phyloP scores from a whole-genome alignment of 768 basidiomycete species.

The Phlebiopsis flavidoalba region DNA sequence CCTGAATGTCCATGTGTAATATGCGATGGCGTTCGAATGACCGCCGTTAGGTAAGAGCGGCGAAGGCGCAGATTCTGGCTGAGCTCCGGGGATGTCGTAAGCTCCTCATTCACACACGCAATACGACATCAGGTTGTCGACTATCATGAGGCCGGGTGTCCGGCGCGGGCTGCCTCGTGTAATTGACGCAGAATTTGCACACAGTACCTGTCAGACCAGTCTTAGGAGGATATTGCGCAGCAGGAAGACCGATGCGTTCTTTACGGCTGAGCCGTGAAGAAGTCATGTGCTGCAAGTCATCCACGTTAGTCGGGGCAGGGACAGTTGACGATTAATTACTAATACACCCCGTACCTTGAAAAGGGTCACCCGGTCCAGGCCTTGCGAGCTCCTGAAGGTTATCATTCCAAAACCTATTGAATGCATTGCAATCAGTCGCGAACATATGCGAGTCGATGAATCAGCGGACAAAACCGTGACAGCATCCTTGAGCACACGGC shows the following conservation, averaged over 20 bases:
- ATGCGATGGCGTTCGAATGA: background rate
- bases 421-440: background rate
- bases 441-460: background rate
- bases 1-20: background rate
- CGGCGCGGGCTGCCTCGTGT: conserved; percentile 17
- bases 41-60: conserved; percentile 2
- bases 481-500: conserved; percentile 16
- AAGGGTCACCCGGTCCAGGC: background rate
- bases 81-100: conserved; percentile 1
- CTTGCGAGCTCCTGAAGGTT: background rate
- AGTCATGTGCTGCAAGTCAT: conserved; percentile 18
- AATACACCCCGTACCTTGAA: background rate
- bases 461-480: background rate
- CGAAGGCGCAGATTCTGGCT: background rate
- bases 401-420: background rate
- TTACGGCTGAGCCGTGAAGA: conserved; percentile 26
- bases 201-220: conserved; percentile 29
- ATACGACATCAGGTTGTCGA: conserved; percentile 19
- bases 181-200: conserved; percentile 21
- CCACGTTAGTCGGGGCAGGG: background rate
- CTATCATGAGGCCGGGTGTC: conserved; percentile 20
- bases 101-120: conserved; percentile 17
- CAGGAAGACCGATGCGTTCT: conserved; percentile 21
- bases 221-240: conserved; percentile 26
- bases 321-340: background rate